Evolutionary conservation across 257 asterid species (phyloP), one percentile per base, ranked within the genome.

Genomic region (Nyctanthes arbortristis): DNA sequence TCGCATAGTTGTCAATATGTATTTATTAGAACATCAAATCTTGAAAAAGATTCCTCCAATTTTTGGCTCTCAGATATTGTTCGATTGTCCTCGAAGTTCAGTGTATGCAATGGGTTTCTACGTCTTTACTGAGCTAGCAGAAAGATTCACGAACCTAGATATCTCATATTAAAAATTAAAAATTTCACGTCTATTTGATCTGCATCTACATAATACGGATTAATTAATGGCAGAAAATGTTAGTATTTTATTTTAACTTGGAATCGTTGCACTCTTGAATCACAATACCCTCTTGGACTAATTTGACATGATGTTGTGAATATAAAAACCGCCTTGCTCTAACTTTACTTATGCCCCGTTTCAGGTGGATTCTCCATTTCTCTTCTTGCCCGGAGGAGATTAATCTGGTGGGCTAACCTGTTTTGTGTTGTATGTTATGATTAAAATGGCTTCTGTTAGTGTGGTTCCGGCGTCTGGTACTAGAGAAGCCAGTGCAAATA

Each of bases 401-500:
- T 40, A 68, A 49, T 18, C 49, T 58, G 67, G 76, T 63, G 55
- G 43, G 47, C 12, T 32, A 67, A 13, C 14, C 73, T 61, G 35
- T 75, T 20, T 49, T 10, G 5, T 45, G 35, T 52, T 65, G 8
- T 30, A 10, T 45, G 0, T 35, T 36, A 64, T 29, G 65, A 39
- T 29, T 69, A 30, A 12, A 33, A 83, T 83, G 91, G 47, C 88
- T 66, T 69, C 91, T 0, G 43, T 79, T 20, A 67, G 70, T 75
- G 84, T 80, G 35, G 80, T 76, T 75, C 79, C 84, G 63, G 73
- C 74, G 1, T 31, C 84, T 54, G 79, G 66, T 68, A 74, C 74
- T 45, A 71, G 84, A 79, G 85, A 84, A 71, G 81, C 85, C 33
- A 65, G 76, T 61, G 68, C 68, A 20, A 79, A 68, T 66, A 45